These are phyloP conservation scores for Calocybe gambosa DNA, from an alignment of 1,284 basidiomycete species.

Conservation along the genomic window DNA sequence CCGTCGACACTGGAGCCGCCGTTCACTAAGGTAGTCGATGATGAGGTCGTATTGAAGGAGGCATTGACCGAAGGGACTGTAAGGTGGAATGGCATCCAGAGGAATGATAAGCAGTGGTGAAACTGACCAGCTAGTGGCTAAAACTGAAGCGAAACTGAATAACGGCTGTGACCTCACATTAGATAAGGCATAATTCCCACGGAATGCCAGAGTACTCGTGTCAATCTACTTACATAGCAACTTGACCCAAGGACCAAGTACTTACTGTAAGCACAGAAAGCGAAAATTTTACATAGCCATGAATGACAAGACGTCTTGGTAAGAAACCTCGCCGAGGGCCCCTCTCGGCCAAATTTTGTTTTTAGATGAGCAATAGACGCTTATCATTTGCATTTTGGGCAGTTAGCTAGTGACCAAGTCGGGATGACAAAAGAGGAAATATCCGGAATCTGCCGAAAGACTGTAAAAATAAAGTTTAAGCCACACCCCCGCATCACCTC, in stretches of 20 bases:
- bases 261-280: no score
- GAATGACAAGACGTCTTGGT: no score
- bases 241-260: no score
- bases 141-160: not conserved
- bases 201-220: no score
- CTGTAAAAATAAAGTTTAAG: slow-evolving; percentile 37
- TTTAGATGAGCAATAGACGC: no score
- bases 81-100: slow-evolving; percentile 16
- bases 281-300: no score
- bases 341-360: no score
- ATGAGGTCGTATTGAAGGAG: slow-evolving; percentile 9
- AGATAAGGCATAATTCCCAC: slow-evolving; percentile 11
- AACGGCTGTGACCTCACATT: slow-evolving; percentile 10
- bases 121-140: not conserved
- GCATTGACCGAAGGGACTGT: slow-evolving; percentile 8
- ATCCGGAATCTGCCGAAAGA: slow-evolving; percentile 12
- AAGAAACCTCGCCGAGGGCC: no score
- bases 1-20: slow-evolving; percentile 5
- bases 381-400: no score
- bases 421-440: no score
- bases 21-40: slow-evolving; percentile 13
- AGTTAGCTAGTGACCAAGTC: no score
- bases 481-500: slow-evolving; percentile 24
- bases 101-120: slow-evolving; percentile 5
- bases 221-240: no score